Evolutionary conservation across 2,329 filamentous ascomycete genomes (phyloP).

Genomic region (Aspergillus carbonarius): DNA sequence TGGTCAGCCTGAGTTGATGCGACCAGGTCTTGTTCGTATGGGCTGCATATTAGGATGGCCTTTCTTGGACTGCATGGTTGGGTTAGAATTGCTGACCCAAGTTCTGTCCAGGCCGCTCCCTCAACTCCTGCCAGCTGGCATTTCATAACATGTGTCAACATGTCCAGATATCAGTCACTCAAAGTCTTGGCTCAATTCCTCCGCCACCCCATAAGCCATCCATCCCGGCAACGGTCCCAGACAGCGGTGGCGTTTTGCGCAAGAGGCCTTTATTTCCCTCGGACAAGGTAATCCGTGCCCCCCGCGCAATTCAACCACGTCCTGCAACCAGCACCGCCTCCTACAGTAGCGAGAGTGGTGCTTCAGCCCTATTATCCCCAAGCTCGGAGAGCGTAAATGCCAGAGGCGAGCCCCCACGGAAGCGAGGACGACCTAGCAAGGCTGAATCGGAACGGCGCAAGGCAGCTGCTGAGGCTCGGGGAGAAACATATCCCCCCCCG

Average conservation of each 20-base stretch:
- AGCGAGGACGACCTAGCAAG: conserved; percentile 47
- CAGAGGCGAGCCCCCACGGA: conserved; percentile 37
- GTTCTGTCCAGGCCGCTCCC: conserved; percentile 35
- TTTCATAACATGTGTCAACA: conserved; percentile 36
- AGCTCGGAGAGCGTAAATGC: conserved; percentile 25
- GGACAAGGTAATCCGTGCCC: conserved; percentile 30
- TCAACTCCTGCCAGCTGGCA: conserved; percentile 39
- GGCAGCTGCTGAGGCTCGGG: conserved; percentile 38
- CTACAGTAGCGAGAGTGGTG: conserved; percentile 35
- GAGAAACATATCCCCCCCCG: conserved; percentile 40
- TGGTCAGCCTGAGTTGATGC: background rate
- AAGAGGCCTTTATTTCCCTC: conserved; percentile 34
- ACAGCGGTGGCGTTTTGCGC: conserved; percentile 24
- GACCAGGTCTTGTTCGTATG: background rate
- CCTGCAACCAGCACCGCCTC: conserved; percentile 34
- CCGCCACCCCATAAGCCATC: conserved; percentile 24
- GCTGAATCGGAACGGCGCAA: conserved; percentile 41
- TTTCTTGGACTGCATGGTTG: background rate
- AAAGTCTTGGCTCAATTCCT: conserved; percentile 17
- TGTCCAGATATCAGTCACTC: conserved; percentile 18
- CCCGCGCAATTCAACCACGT: conserved; percentile 43
- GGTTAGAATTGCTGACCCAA: conserved; percentile 15
- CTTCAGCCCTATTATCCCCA: conserved; percentile 37
- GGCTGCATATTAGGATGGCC: background rate
- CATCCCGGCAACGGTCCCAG: conserved; percentile 22